Conservation (phyloP, 176 grass and related monocot genomes). For the Rhynchospora pubera region DNA sequence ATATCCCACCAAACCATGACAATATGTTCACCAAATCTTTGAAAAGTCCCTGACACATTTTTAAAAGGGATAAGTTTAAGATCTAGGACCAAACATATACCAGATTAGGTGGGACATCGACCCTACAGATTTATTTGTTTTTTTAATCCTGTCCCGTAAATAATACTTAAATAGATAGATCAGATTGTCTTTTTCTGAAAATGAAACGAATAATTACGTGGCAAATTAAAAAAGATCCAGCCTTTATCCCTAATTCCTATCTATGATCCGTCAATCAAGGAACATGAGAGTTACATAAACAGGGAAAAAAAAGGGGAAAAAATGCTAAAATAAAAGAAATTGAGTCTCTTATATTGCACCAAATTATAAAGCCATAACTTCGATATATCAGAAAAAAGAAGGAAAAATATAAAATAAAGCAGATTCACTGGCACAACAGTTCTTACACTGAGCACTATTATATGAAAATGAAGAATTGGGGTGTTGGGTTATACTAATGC, state of each 20-base stretch:
- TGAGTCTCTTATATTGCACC: background rate
- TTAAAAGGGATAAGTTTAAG: constrained; percentile 7
- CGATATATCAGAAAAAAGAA: background rate
- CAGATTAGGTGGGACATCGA: constrained; percentile 24
- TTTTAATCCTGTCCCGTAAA: background rate
- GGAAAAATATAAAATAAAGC: background rate
- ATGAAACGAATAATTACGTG: constrained; percentile 4
- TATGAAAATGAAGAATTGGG: background rate
- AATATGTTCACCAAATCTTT: constrained; percentile 27
- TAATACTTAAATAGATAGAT: constrained; percentile 7
- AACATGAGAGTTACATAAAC: background rate
- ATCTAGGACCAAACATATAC: constrained; percentile 27
- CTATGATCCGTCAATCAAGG: background rate
- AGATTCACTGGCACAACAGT: background rate
- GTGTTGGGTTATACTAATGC: background rate
- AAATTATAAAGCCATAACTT: background rate
- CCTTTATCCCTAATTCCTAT: constrained; percentile 12
- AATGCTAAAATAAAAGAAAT: background rate
- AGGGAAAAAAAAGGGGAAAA: background rate
- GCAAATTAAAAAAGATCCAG: background rate
- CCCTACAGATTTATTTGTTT: background rate
- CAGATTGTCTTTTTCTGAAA: constrained; percentile 9
- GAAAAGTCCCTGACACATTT: constrained; percentile 23
- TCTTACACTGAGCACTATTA: background rate
- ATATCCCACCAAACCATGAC: constrained; percentile 20